Evolutionary conservation across 352 stramenopile species (phyloP), one percentile per base, ranked within the genome.

Genomic region (Phytophthora pistaciae): DNA sequence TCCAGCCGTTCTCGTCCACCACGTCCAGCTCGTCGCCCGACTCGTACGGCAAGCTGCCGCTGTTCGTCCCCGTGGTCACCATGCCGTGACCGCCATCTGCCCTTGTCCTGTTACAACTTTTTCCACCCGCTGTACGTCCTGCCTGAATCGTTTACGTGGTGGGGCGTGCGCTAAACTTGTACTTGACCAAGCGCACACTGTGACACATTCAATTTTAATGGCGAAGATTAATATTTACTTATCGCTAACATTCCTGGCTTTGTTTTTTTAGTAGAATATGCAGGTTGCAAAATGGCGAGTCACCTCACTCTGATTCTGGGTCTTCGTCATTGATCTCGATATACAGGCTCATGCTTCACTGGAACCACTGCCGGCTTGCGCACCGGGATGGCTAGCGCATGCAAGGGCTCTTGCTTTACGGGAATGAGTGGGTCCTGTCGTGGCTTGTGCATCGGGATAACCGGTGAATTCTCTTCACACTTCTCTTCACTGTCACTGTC

Each of bases 121-220:
- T n/a, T n/a, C n/a, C n/a, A n/a, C n/a, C n/a, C n/a, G n/a, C n/a
- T n/a, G 38, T 88, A 92, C 54, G 69, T 92, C 23, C 60, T 92
- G n/a, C 85, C 85, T 20, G 63, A 77, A 40, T 91, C 78, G 69
- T 92, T 92, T 64, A 85, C 66, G 36, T 90, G 78, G 78, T 79
- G 69, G 67, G 74, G 79, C 14, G 59, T 80, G 23, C 64, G 57
- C 23, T 83, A 50, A 75, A 36, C 5, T 50, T 63, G 20, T 33
- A 44, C 13, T 44, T 44, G 36, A 44, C 36, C 36, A 44, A 44
- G 36, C 9, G 13, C 13, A n/a, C 42, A 38, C 36, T 40, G 10
- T 8, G 42, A 11, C 33, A 55, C 2, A 36, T 38, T 44, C 46
- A 52, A 54, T 61, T 49, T 21, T 5, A 49, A 56, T 42, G 18